Base-by-base conservation (phyloP, 352 stramenopile genomes). In the Globisporangium splendens region DNA sequence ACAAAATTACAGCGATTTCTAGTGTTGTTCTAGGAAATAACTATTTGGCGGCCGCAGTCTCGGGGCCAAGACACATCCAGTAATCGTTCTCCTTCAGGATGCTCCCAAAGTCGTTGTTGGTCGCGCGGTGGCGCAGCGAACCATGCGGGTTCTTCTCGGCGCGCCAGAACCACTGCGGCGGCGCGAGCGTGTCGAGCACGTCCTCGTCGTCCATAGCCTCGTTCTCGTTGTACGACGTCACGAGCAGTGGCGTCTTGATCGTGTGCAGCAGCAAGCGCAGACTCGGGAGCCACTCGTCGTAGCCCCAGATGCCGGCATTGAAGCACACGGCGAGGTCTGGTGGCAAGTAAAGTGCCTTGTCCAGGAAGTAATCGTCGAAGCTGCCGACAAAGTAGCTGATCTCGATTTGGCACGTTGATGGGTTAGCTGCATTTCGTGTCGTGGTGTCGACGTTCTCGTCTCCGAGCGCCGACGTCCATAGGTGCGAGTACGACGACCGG, bases 291-390 rank as follows among this genome's bases (percentile, higher is more conserved):
- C 86, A 96, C 59, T 92, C 72, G 61, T 96, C 83, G 61, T 96
- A 96, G 42, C 86, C 86, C 86, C 86, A 96, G 24, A 96, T 80
- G 5, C 86, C 86, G 14, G 86, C 86, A 48, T 96, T 94, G 56
- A 94, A 96, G 57, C 81, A 92, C 42, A 91, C 78, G 1, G 75
- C 72, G 7, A 92, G 67, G 53, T 91, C 75, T 4, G 86, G 79
- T 8, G 65, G 52, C 48, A 62, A 50, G 63, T 88, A 91, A 47
- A 56, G 33, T 12, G 56, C 46, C 41, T 75, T 74, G 46, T 88
- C 75, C 3, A 57, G 24, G 49, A 75, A 79, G 46, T 80, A 90
- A 18, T 59, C 61, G 52, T 91, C 79, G 21, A 89, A 93, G 57
- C 71, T 73, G 31, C 81, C 75, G 17, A 88, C 81, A 53, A 89